Conservation (phyloP, 441 rosid species). For the Erodium texanum region DNA sequence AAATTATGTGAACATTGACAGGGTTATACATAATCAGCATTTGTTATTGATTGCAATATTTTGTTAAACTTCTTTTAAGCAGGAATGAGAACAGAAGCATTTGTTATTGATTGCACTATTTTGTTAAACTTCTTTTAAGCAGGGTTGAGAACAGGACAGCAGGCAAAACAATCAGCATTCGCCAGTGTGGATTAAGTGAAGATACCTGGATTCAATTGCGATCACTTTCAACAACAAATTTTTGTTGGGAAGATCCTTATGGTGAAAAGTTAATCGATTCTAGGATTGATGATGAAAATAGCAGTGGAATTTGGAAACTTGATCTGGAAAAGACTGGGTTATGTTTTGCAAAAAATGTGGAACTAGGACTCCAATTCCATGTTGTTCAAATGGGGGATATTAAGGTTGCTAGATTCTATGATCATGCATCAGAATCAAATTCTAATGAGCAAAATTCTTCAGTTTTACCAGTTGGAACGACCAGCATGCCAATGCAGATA, state of each 20-base stretch:
- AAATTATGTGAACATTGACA: background rate
- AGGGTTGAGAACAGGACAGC: slow-evolving; percentile 90
- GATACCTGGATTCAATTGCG: slow-evolving; percentile 66
- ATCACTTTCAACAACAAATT: slow-evolving; percentile 66
- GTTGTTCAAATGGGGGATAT: slow-evolving; percentile 60
- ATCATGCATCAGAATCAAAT: slow-evolving; percentile 30
- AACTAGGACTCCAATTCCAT: slow-evolving; percentile 51
- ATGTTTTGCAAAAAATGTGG: slow-evolving; percentile 36
- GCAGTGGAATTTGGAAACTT: slow-evolving; percentile 38
- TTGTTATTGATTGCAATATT: slow-evolving; percentile 10
- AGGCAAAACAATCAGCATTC: slow-evolving; percentile 52
- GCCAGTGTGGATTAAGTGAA: slow-evolving; percentile 89
- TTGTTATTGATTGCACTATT: slow-evolving; percentile 11
- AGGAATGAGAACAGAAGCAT: slow-evolving; percentile 82
- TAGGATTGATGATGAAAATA: slow-evolving; percentile 39
- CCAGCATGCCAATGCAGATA: slow-evolving; percentile 32
- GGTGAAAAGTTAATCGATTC: slow-evolving; percentile 78
- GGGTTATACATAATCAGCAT: too few relatives aligned
- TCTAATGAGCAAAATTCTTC: slow-evolving; percentile 36
- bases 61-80: slow-evolving; percentile 21
- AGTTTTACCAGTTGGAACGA: slow-evolving; percentile 33
- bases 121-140: slow-evolving; percentile 21
- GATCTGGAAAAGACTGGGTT: slow-evolving; percentile 59
- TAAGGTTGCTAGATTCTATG: slow-evolving; percentile 63
- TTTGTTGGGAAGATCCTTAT: slow-evolving; percentile 96